A percentile compares a stretch with the other conserved stretches of the same genome.
phyloP scores from a whole-genome alignment of 2,329 filamentous ascomycete genomes.

The Penicillium sp. region DNA sequence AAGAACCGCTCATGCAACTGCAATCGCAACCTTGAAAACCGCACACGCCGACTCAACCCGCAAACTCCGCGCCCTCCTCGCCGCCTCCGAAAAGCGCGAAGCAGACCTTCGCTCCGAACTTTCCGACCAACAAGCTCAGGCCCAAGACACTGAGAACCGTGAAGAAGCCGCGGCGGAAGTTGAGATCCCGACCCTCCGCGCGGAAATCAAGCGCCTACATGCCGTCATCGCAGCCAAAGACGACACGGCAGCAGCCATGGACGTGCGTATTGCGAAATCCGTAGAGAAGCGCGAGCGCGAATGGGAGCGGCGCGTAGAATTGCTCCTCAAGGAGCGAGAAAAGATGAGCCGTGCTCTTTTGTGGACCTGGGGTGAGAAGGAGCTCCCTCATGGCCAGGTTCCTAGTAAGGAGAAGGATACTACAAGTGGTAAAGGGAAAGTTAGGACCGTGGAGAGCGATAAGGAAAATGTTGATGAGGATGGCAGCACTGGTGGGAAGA shows the following conservation, averaged over 20 bases:
- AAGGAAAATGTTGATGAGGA: conserved; percentile 32
- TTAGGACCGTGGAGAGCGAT: conserved; percentile 14
- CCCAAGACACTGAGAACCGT: background rate
- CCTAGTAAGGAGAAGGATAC: conserved; percentile 17
- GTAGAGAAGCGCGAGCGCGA: conserved; percentile 50
- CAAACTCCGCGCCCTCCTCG: conserved; percentile 41
- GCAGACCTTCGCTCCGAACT: conserved; percentile 39
- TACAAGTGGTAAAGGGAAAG: conserved; percentile 13
- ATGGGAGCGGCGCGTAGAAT: conserved; percentile 48
- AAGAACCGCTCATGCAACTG: conserved; percentile 42
- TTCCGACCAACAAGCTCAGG: conserved; percentile 21
- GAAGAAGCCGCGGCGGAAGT: background rate
- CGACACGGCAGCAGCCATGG: conserved; percentile 45
- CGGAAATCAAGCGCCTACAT: conserved; percentile 41
- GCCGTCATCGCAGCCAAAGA: conserved; percentile 45
- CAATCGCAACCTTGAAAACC: conserved; percentile 42
- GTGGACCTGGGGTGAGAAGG: conserved; percentile 48
- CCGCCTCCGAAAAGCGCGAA: conserved; percentile 42
- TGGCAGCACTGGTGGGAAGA: conserved; percentile 29
- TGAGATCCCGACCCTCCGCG: conserved; percentile 34
- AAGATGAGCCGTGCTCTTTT: conserved; percentile 46
- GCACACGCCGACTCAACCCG: conserved; percentile 44
- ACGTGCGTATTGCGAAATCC: conserved; percentile 45
- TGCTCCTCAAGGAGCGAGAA: conserved; percentile 58
- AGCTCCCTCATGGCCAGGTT: conserved; percentile 35